Evolutionary conservation across 129 eudicot species (phyloP), one percentile per base, ranked within the genome.

Genomic region (Lactuca sativa): DNA sequence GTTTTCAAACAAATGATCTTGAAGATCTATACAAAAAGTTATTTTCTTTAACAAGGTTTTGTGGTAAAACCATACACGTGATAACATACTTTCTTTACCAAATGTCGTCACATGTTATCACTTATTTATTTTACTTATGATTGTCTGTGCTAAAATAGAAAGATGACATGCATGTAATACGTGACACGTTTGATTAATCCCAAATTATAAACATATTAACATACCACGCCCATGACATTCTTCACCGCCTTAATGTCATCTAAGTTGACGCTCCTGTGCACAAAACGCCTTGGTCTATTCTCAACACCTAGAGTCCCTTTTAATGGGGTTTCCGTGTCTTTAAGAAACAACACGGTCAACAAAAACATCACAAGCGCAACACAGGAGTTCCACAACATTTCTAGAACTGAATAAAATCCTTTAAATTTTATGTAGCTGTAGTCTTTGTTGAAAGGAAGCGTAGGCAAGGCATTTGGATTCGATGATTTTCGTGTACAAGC

Each of bases 151-250:
- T 25, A 25, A 36, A 4, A 7, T 7, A 5, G 6, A 40, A 40
- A 40, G 10, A 40, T 40, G 7, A 7, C 2, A 13, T 30, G 7
- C 2, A 13, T 30, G 7, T 13, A 59, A 14, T 9, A 4, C 4
- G 30, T 25, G 30, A 25, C 2, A 25, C 30, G 2, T 25, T 25
- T 0, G 4, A 4, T 59, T 31, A 21, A 58, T 61, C 16, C 52
- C 18, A n/a, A 53, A 40, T n/a, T 3, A n/a, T 25, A 17, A 41
- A 37, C 16, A 34, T 59, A 60, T 13, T 7, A 52, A 71, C 78
- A 70, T 62, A 84, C 89, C 65, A 71, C 65, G 66, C 77, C 62
- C 75, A 81, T 77, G 17, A 82, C 85, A 36, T 84, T 81, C 63
- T 78, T 81, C 58, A 84, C 81, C 32, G 56, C 67, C 80, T 80